phyloP scores from a whole-genome alignment of 805 yeast species.

The Metschnikowia sp. region DNA sequence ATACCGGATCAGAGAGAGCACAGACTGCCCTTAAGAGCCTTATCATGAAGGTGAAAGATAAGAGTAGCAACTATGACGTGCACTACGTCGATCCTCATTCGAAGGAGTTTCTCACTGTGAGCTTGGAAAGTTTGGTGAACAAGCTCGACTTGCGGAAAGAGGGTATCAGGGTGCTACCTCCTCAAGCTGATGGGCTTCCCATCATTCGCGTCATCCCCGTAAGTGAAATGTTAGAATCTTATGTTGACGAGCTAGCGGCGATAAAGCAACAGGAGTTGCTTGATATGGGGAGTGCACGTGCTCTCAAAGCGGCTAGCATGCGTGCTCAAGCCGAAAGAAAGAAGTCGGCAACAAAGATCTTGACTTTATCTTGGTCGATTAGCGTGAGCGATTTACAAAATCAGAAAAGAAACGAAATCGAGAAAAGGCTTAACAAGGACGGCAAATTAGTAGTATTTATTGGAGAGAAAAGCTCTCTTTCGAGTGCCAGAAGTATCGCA shows the following conservation, averaged over 20 bases:
- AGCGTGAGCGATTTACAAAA: slow-evolving; percentile 48
- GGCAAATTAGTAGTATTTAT: slow-evolving; percentile 30
- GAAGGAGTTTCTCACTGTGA: slow-evolving; percentile 20
- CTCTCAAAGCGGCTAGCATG: slow-evolving; percentile 25
- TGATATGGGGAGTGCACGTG: slow-evolving; percentile 32
- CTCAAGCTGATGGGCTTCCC: slow-evolving; percentile 22
- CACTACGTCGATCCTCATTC: slow-evolving; percentile 25
- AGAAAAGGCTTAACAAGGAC: slow-evolving; percentile 42
- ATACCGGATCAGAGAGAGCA: slow-evolving; percentile 27
- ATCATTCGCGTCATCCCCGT: slow-evolving; percentile 25
- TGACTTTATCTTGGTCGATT: slow-evolving; percentile 56
- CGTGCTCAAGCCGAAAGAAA: slow-evolving; percentile 34
- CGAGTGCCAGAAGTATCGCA: slow-evolving; percentile 11
- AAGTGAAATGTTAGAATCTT: slow-evolving; percentile 32
- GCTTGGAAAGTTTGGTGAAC: slow-evolving; percentile 34
- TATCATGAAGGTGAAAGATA: slow-evolving; percentile 20
- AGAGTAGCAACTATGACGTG: slow-evolving; percentile 22
- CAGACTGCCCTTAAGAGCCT: slow-evolving; percentile 25
- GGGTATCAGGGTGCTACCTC: slow-evolving; percentile 25
- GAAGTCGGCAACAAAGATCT: slow-evolving; percentile 41
- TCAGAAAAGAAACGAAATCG: slow-evolving; percentile 53
- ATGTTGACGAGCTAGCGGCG: slow-evolving; percentile 31
- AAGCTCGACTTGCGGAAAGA: slow-evolving; percentile 22
- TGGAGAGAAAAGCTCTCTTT: slow-evolving; percentile 20
- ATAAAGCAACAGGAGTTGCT: slow-evolving; percentile 29